Conservation (phyloP, 2,329 filamentous ascomycete genomes). For the Metarhizium brunneum region DNA sequence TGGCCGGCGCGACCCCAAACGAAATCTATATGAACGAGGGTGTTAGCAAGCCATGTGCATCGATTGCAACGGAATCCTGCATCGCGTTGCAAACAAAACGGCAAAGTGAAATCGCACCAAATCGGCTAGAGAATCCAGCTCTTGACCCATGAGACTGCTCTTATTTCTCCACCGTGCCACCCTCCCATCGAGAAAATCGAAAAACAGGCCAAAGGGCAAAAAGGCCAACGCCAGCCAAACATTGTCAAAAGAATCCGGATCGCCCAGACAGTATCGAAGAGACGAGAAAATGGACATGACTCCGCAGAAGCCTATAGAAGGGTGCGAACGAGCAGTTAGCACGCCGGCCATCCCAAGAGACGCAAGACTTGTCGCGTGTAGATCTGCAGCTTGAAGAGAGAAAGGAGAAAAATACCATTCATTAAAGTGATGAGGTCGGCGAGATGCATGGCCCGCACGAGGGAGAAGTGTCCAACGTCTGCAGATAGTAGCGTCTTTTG, state of each 20-base stretch:
- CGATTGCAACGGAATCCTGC: background rate
- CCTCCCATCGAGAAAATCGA: constrained; percentile 96
- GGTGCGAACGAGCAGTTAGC: background rate
- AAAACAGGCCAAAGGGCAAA: constrained; percentile 89
- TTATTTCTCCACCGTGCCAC: constrained; percentile 95
- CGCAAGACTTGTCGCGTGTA: background rate
- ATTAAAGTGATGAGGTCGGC: constrained; percentile 78
- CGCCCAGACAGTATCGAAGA: constrained; percentile 80
- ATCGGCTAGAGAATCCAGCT: constrained; percentile 91
- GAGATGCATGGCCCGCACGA: constrained; percentile 62
- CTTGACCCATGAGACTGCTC: constrained; percentile 95
- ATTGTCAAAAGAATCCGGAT: constrained; percentile 54
- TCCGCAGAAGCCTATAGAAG: constrained; percentile 62
- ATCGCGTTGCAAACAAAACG: background rate
- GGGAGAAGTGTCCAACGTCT: constrained; percentile 64
- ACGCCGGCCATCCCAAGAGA: background rate
- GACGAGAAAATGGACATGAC: constrained; percentile 95
- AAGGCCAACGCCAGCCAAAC: constrained; percentile 78
- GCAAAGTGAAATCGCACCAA: constrained; percentile 49
- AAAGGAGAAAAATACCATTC: constrained; percentile 46
- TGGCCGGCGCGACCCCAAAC: constrained; percentile 85
- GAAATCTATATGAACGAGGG: constrained; percentile 60
- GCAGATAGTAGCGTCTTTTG: constrained; percentile 64
- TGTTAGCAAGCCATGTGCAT: background rate
- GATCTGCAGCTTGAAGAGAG: constrained; percentile 5